Base-by-base conservation (phyloP, 2,329 filamentous ascomycete species). In the Aspergillus glaucus region DNA sequence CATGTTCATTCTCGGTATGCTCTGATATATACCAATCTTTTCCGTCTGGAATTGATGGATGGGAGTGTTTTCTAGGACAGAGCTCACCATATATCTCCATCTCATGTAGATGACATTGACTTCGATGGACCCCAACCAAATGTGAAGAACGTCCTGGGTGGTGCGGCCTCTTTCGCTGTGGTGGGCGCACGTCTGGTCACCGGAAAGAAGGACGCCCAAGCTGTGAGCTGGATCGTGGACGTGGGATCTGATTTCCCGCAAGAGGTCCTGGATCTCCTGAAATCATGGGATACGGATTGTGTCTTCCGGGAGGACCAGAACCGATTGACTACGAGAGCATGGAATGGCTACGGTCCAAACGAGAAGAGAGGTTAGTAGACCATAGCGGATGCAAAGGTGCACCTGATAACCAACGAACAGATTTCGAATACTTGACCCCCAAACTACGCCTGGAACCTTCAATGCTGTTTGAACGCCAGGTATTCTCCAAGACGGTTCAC, bases 191-290 rank as follows among this genome's bases (percentile, higher is more conserved):
- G 93, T 28, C 76, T 98, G 44, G 86, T 95, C 65, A 92, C 89
- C 4, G 87, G 88, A 2, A 72, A 77, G 28, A 77, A 82, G 3
- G 59, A 76, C 42, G 87, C 88, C 19, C 76, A 74, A 34, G 77
- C 79, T 2, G 82, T 97, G 5, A 89, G 88, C 54, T 97, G 91
- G 91, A 85, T 97, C 53, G 82, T 97, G 40, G 92, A 98, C 68
- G 81, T 84, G 60, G 93, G 93, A 26, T 85, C 81, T 14, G 93
- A 97, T 69, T 97, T 97, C 57, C 91, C 92, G 0, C 55, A 73
- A 0, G 71, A 79, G 10, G 75, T 95, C 46, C 78, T 79, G 43
- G 63, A 76, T 2, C 75, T 80, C 40, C 83, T 98, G 56, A 70
- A 78, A 12, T 77, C 80, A 40, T 96, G 93, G 91, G 71, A 82